Conservation (phyloP, 129 eudicot species). For the Lonicera japonica region DNA sequence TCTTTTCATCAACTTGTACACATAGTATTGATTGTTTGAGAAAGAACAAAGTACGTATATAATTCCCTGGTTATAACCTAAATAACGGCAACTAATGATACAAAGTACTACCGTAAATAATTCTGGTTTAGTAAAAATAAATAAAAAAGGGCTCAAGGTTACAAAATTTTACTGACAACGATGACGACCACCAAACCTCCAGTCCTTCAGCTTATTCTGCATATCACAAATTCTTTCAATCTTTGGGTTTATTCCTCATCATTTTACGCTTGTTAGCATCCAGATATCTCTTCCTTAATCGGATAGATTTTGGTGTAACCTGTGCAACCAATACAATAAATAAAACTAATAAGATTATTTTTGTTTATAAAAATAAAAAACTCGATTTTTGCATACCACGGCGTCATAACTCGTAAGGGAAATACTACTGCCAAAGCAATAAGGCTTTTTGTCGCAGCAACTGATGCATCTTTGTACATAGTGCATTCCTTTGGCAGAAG, state of each 20-base stretch:
- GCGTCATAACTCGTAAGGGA: no score
- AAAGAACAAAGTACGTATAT: no score
- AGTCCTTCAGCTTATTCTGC: background rate
- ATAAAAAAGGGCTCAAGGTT: background rate
- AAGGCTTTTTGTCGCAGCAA: no score
- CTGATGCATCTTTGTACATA: no score
- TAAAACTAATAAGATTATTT: no score
- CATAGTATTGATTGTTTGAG: background rate
- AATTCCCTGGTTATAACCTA: background rate
- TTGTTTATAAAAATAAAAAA: background rate
- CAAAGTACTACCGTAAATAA: background rate
- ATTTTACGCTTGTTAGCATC: conserved; percentile 76
- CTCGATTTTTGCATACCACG: background rate
- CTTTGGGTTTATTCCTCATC: conserved; percentile 72
- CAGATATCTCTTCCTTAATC: conserved; percentile 74
- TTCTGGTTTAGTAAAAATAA: background rate
- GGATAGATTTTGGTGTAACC: conserved; percentile 82
- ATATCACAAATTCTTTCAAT: no score
- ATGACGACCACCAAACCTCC: background rate
- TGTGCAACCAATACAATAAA: conserved; percentile 17
- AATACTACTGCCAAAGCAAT: no score
- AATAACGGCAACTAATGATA: background rate
- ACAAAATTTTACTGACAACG: conserved; percentile 12
- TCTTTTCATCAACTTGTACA: background rate
- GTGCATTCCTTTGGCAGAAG: no score